Percentiles rank a stretch among this genome's conserved stretches.
Conservation (phyloP, 192 early-diverging fungal species). For the Backusella tarrabulga region DNA sequence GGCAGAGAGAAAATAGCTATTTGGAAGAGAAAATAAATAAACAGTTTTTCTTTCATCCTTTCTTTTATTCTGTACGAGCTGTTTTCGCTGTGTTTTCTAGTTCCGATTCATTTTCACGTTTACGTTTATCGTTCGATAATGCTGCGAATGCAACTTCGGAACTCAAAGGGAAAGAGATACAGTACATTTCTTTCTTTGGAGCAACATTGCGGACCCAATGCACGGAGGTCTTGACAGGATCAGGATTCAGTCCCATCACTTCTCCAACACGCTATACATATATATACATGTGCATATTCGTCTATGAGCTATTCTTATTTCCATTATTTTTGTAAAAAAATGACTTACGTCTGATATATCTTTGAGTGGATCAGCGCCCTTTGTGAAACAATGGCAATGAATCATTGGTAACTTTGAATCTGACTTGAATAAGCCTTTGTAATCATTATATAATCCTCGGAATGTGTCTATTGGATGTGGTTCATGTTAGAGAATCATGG, state of each 20-base stretch:
- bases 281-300: no score
- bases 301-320: background rate
- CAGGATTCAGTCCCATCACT: constrained; percentile 48
- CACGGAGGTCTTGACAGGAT: constrained; percentile 34
- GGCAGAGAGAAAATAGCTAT: constrained; percentile 67
- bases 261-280: constrained; percentile 46
- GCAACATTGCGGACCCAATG: constrained; percentile 93
- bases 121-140: constrained; percentile 8
- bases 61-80: constrained; percentile 10
- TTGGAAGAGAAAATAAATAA: constrained; percentile 53
- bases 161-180: constrained; percentile 82
- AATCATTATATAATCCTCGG: constrained; percentile 49
- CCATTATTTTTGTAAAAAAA: background rate
- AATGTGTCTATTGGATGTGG: constrained; percentile 70
- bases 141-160: constrained; percentile 68
- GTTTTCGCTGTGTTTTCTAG: background rate
- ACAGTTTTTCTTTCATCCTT: background rate
- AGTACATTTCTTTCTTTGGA: constrained; percentile 99
- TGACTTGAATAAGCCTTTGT: constrained; percentile 2
- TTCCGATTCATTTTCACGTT: constrained; percentile 1
- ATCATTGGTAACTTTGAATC: constrained; percentile 72
- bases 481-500: background rate
- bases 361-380: constrained; percentile 61
- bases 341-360: constrained; percentile 10
- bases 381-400: constrained; percentile 95